A percentile compares a stretch with the other conserved stretches of the same genome.
Conservation (phyloP, 495 filamentous ascomycete genomes). For the Neurospora sp. region DNA sequence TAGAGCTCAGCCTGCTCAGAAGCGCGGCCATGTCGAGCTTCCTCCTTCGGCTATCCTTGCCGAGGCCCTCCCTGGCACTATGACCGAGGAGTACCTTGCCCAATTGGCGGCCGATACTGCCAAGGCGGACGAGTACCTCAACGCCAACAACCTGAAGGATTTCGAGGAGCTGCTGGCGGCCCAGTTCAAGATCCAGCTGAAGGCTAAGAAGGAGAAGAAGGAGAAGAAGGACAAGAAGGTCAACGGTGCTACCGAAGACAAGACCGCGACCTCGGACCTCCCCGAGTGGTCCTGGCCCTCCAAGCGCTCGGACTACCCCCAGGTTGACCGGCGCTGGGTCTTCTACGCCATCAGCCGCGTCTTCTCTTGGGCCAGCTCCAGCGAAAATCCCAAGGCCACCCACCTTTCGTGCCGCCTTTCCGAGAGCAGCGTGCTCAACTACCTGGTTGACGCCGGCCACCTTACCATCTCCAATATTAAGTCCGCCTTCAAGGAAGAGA, state of each 20-base stretch:
- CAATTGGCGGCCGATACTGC: slow-evolving; percentile 26
- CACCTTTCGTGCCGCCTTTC: slow-evolving; percentile 43
- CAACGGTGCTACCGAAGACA: neutral
- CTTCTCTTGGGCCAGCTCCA: slow-evolving; percentile 31
- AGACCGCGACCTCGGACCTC: neutral
- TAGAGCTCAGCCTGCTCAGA: slow-evolving; percentile 11
- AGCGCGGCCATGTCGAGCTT: slow-evolving; percentile 4
- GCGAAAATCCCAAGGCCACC: slow-evolving; percentile 15
- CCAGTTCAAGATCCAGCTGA: slow-evolving; percentile 28
- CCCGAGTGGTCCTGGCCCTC: slow-evolving; percentile 31
- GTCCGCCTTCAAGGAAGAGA: slow-evolving; percentile 45
- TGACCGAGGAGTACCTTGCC: slow-evolving; percentile 25
- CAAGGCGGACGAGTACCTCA: slow-evolving; percentile 37
- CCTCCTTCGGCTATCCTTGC: slow-evolving; percentile 23
- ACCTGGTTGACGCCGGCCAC: slow-evolving; percentile 54
- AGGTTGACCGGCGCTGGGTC: slow-evolving; percentile 42
- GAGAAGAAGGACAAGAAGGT: slow-evolving; percentile 8
- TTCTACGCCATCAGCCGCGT: slow-evolving; percentile 41
- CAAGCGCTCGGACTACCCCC: slow-evolving; percentile 29
- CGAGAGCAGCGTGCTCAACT: slow-evolving; percentile 43
- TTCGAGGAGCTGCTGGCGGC: slow-evolving; percentile 47
- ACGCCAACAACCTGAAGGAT: slow-evolving; percentile 29
- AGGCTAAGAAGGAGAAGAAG: slow-evolving; percentile 10
- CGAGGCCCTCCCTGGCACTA: slow-evolving; percentile 27
- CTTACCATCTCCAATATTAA: slow-evolving; percentile 52